Conservation (phyloP, 257 asterid genomes). For the Solanum corneliomulleri region DNA sequence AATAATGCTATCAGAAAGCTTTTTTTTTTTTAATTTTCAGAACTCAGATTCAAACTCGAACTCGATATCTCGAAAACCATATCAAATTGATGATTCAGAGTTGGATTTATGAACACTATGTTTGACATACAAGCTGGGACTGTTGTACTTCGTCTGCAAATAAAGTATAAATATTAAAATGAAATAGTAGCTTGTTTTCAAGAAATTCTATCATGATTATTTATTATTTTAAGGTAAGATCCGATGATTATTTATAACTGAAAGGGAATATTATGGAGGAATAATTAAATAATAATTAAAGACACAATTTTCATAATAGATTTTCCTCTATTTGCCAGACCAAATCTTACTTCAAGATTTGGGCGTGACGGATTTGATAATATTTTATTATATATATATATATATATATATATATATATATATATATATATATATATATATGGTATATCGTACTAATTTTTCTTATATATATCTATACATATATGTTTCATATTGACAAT, state of each 20-base stretch:
- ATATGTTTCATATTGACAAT: neutral
- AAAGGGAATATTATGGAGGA: neutral
- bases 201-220: conserved; percentile 25
- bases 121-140: neutral
- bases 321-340: conserved; percentile 11
- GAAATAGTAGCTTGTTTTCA: conserved; percentile 1
- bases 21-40: no score
- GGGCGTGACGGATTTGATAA: conserved; percentile 20
- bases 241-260: conserved; percentile 3
- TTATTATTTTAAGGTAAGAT: conserved; percentile 34
- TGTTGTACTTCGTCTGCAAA: neutral
- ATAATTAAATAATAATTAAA: conserved; percentile 23
- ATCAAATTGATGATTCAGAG: neutral
- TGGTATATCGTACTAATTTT: neutral
- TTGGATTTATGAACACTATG: neutral
- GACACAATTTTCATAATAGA: conserved; percentile 21
- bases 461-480: neutral
- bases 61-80: no score
- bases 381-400: neutral
- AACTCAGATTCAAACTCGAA: no score
- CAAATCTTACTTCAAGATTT: conserved; percentile 30
- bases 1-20: accelerated
- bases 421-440: neutral
- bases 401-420: neutral
- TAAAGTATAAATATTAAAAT: neutral